Evolutionary conservation across 208 protist species (phyloP), one percentile per base, ranked within the genome.

Genomic region (Leishmania gerbilli): DNA sequence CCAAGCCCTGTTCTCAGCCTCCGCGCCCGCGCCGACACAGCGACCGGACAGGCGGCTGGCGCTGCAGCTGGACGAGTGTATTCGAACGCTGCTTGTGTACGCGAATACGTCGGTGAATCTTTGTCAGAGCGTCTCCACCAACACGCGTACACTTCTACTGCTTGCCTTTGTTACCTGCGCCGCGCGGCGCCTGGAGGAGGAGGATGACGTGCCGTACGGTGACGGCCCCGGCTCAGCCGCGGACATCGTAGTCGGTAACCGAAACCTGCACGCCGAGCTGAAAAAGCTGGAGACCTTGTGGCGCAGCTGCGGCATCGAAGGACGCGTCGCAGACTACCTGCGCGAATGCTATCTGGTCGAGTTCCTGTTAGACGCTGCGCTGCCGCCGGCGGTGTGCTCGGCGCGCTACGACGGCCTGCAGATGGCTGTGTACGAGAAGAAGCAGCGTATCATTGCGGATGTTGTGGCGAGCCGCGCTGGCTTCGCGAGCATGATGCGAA

Each of bases 341-440:
- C 87, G 87, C 53, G 89, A 94, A 71, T 94, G 91, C 77, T 98
- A 96, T 76, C 82, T 95, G 71, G 79, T 90, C 19, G 93, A 98
- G 80, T 97, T 95, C 60, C 83, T 98, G 24, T 85, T 98, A n/a
- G 95, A 98, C 81, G 91, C 84, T n/a, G 93, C 92, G 11, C 87
- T 98, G 11, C 95, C 95, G 17, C 95, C 95, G 5, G 87, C 95
- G 19, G 95, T 98, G 56, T 98, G 95, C 83, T 98, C 95, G 58
- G 75, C 88, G 3, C 92, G 91, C 72, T 98, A 96, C 84, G 95
- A 97, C 74, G 95, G 92, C 69, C 82, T 98, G 15, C 53, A 79
- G 27, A 83, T 75, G 53, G 81, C 87, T 8, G 77, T 96, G 42
- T 76, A 79, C n/a, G 87, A 93, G 60, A 92, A 92, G 77, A 97